These are phyloP conservation scores for Xylogone sp. DNA, from an alignment of 2,329 filamentous ascomycete species.

Conservation along the genomic window DNA sequence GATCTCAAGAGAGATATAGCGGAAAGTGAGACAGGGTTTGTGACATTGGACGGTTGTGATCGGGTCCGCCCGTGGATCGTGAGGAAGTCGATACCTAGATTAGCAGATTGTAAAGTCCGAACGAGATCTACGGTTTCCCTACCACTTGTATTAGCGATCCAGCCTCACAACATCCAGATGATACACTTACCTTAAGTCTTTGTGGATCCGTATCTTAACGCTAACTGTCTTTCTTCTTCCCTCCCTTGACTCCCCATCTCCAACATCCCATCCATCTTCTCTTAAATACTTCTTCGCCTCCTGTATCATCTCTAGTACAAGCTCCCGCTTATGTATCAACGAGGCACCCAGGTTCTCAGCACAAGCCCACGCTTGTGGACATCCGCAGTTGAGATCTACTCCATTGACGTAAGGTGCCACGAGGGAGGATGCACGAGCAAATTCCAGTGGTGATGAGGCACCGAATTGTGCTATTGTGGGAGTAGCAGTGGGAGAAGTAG, in stretches of 20 bases:
- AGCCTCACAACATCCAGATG: no score
- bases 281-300: slow-evolving; percentile 50
- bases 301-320: slow-evolving; percentile 63
- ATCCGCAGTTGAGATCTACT: slow-evolving; percentile 70
- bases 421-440: slow-evolving; percentile 58
- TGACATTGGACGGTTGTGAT: slow-evolving; percentile 40
- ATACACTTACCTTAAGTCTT: slow-evolving; percentile 52
- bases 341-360: slow-evolving; percentile 64
- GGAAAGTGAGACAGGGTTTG: slow-evolving; percentile 48
- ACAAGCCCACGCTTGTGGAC: slow-evolving; percentile 70
- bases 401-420: slow-evolving; percentile 60
- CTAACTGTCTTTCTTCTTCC: slow-evolving; percentile 49
- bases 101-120: slow-evolving; percentile 53
- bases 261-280: slow-evolving; percentile 43
- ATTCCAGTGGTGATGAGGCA: slow-evolving; percentile 55
- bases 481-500: slow-evolving; percentile 50
- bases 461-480: slow-evolving; percentile 67
- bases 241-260: slow-evolving; percentile 14
- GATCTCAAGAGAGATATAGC: slow-evolving; percentile 47
- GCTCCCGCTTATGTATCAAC: slow-evolving; percentile 61
- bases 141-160: no score
- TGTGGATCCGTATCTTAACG: slow-evolving; percentile 67
- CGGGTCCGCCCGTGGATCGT: slow-evolving; percentile 67
- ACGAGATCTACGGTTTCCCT: slow-evolving; percentile 54
- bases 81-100: slow-evolving; percentile 56